Evolutionary conservation across 495 filamentous ascomycete genomes (phyloP), one percentile per base, ranked within the genome.

Genomic region (Penicillium alfredii): DNA sequence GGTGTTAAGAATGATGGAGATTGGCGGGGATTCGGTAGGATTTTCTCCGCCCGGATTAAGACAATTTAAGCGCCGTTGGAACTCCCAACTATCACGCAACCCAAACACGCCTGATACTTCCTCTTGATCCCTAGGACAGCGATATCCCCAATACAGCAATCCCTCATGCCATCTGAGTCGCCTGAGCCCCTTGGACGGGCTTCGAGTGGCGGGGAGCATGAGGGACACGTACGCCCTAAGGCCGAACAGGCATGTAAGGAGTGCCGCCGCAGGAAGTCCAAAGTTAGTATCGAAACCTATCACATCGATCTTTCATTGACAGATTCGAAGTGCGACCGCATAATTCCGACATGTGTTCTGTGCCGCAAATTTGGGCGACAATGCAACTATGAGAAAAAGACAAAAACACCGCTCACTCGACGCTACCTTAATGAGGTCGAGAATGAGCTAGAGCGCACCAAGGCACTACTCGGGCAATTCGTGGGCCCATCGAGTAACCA

Each of bases 181-280:
- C n/a, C n/a, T n/a, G n/a, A n/a, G n/a, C n/a, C n/a, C n/a, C n/a
- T n/a, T n/a, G n/a, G n/a, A n/a, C n/a, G n/a, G n/a, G n/a, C n/a
- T n/a, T n/a, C n/a, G n/a, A n/a, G n/a, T n/a, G n/a, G n/a, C n/a
- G n/a, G n/a, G n/a, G n/a, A n/a, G n/a, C n/a, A n/a, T n/a, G n/a
- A n/a, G n/a, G n/a, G n/a, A n/a, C n/a, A n/a, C n/a, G n/a, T n/a
- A n/a, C 29, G 47, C 27, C 24, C 27, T 2, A 35, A 12, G 6
- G 42, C 47, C n/a, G 39, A 37, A 7, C 35, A 34, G 16, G 42
- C 42, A 29, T 51, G 47, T 27, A 34, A 33, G 8, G 47, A 51
- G 35, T 46, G 47, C 14, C 42, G 38, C 13, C 41, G 47, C 7
- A 27, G 42, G 22, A 51, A 44, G 21, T 37, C 47, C 7, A 46